These are phyloP conservation scores for Salix suchowensis DNA, from an alignment of 345 rosid genomes.

Conservation along the genomic window DNA sequence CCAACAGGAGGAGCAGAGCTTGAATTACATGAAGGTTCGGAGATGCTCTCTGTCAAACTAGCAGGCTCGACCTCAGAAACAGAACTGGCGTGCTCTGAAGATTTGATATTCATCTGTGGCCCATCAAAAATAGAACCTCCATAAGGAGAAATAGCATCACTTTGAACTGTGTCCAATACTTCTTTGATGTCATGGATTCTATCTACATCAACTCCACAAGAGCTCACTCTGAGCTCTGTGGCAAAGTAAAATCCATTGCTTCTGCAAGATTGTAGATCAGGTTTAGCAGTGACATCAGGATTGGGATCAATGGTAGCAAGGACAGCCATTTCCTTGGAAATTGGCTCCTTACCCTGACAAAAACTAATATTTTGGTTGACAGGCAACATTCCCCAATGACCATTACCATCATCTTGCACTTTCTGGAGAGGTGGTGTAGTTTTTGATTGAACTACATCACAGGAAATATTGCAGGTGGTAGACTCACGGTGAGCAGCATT, in stretches of 20 bases:
- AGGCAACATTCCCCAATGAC: not conserved
- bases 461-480: not conserved
- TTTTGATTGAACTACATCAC: conserved; percentile 2
- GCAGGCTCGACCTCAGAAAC: conserved; percentile 4
- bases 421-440: not conserved
- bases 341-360: conserved; percentile 1
- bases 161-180: not conserved
- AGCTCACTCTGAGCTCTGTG: not conserved
- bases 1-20: conserved; percentile 18
- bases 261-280: not conserved
- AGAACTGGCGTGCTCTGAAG: not conserved
- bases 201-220: not conserved
- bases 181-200: conserved; percentile 2
- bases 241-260: not conserved
- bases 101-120: not conserved
- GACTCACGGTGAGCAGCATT: not conserved
- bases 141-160: not conserved
- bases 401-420: not conserved
- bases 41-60: not conserved
- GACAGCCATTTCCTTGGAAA: not conserved
- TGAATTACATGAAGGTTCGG: conserved; percentile 13
- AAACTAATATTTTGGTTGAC: not conserved
- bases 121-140: conserved; percentile 1
- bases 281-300: not conserved
- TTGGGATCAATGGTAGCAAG: not conserved